Percentiles rank a stretch among this genome's conserved stretches.
These are phyloP conservation scores for Ulmus americana DNA, from an alignment of 331 rosid genomes.

Conservation along the genomic window DNA sequence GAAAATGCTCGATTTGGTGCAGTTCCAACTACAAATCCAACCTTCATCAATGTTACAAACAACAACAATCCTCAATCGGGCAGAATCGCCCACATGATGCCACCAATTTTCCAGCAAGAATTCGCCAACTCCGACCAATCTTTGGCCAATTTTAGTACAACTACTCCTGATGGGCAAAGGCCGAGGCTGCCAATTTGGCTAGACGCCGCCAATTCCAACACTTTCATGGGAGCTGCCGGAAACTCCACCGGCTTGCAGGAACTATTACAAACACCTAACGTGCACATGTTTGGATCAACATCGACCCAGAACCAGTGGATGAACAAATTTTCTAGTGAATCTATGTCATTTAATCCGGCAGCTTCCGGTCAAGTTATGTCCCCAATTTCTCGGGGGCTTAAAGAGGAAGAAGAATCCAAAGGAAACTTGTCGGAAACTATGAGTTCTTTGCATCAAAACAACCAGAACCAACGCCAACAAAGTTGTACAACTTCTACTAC, in stretches of 20 bases:
- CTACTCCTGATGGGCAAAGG: not conserved
- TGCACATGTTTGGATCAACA: conserved; percentile 39
- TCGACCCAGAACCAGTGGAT: conserved; percentile 43
- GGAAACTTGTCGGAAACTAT: conserved; percentile 39
- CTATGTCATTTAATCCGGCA: not conserved
- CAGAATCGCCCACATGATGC: conserved; percentile 11
- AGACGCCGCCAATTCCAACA: conserved; percentile 27
- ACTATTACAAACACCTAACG: conserved; percentile 26
- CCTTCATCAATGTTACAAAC: conserved; percentile 27
- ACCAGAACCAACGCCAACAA: conserved; percentile 26
- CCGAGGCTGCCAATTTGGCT: conserved; percentile 35
- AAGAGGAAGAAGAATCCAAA: conserved; percentile 50
- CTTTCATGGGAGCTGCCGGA: conserved; percentile 17
- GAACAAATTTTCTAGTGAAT: conserved; percentile 25
- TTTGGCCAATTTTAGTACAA: conserved; percentile 11
- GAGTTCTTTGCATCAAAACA: conserved; percentile 33
- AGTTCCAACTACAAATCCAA: conserved; percentile 29
- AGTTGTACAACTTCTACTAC: not conserved
- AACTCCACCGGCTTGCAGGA: conserved; percentile 20
- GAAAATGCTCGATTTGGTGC: conserved; percentile 43
- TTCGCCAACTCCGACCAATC: conserved; percentile 30
- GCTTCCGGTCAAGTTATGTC: conserved; percentile 1
- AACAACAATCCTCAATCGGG: conserved; percentile 9
- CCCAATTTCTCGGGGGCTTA: conserved; percentile 32
- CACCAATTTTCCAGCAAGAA: conserved; percentile 36